A percentile compares a stretch with the other conserved stretches of the same genome.
Conservation (phyloP, 2,329 filamentous ascomycete genomes). For the Talaromyces sp. region DNA sequence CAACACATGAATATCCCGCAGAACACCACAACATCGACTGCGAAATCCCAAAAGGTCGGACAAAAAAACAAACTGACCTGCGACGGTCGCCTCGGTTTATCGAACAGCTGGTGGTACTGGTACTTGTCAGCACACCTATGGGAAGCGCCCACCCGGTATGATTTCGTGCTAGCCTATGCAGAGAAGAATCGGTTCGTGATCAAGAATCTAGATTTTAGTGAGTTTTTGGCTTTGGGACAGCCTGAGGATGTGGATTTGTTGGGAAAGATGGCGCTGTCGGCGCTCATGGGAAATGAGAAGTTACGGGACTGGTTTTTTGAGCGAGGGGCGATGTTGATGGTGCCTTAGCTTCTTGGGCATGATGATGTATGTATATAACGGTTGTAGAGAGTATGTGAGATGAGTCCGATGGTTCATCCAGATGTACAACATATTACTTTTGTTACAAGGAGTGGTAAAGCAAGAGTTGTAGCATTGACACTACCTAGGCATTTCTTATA, state of each 20-base stretch:
- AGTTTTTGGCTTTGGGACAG: slow-evolving; percentile 22
- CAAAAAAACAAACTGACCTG: slow-evolving; percentile 21
- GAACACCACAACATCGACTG: not conserved
- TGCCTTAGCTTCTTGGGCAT: not conserved
- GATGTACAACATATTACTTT: too few relatives aligned
- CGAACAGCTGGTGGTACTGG: slow-evolving; percentile 28
- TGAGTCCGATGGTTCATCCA: not conserved
- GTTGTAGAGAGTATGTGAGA: not conserved
- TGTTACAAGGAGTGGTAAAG: not conserved
- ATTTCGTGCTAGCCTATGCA: slow-evolving; percentile 30
- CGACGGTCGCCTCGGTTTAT: slow-evolving; percentile 27
- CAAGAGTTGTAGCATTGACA: not conserved
- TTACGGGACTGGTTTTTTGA: slow-evolving; percentile 27
- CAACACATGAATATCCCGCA: slow-evolving; percentile 10
- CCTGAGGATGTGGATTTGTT: slow-evolving; percentile 29
- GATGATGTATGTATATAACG: not conserved
- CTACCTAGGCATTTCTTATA: not conserved
- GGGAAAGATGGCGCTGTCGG: slow-evolving; percentile 30
- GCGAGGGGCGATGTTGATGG: slow-evolving; percentile 4
- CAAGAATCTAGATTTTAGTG: slow-evolving; percentile 25
- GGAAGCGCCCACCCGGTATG: slow-evolving; percentile 27
- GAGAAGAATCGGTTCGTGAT: slow-evolving; percentile 29
- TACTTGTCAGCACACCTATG: slow-evolving; percentile 31
- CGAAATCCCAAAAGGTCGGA: not conserved
- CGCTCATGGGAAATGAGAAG: slow-evolving; percentile 26